These are phyloP conservation scores for Anisodus tanguticus DNA, from an alignment of 257 asterid species.

Conservation along the genomic window DNA sequence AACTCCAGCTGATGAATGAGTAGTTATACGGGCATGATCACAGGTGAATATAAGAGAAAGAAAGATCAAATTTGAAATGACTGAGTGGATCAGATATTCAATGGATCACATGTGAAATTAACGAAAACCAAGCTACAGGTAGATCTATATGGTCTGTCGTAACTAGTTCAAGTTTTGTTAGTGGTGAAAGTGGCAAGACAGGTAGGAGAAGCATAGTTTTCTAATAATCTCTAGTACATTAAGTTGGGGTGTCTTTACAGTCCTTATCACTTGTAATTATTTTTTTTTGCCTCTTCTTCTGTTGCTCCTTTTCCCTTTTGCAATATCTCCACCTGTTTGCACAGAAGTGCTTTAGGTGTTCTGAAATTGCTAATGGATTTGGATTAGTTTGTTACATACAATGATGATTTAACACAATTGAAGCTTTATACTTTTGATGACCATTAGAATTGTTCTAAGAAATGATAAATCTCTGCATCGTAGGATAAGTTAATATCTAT, in stretches of 20 bases:
- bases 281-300: background rate
- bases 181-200: background rate
- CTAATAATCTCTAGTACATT: background rate
- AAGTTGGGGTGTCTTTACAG: background rate
- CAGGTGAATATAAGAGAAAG: background rate
- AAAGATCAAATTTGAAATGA: background rate
- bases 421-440: background rate
- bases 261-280: background rate
- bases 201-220: background rate
- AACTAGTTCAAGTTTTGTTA: background rate
- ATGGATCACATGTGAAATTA: background rate
- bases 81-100: background rate
- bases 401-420: background rate
- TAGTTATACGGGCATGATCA: background rate
- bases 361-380: background rate
- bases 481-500: background rate
- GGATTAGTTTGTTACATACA: background rate
- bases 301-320: background rate
- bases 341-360: background rate
- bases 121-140: background rate
- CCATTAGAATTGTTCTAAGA: background rate
- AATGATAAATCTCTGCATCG: background rate
- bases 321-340: background rate
- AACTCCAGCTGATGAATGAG: background rate
- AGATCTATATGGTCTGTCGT: background rate